Conservation (phyloP, 257 asterid genomes). For the Rauvolfia tetraphylla region DNA sequence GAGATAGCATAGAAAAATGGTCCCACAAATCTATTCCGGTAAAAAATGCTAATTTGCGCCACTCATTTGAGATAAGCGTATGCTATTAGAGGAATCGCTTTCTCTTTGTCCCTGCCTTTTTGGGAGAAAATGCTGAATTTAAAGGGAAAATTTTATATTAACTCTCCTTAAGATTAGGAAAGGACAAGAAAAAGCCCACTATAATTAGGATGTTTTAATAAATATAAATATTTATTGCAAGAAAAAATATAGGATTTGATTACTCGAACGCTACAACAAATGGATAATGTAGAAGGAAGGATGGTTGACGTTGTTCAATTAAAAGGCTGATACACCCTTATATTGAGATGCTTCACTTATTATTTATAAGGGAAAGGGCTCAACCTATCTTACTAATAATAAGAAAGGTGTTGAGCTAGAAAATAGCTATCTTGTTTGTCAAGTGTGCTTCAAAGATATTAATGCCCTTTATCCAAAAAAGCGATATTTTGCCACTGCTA, state of each 20-base stretch:
- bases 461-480: not conserved
- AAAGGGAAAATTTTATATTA: too few species aligned
- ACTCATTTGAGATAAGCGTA: not conserved
- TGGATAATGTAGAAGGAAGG: not conserved
- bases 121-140: too few species aligned
- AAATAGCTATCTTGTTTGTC: not conserved
- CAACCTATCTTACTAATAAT: too few species aligned
- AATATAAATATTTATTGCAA: too few species aligned
- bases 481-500: too few species aligned
- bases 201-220: too few species aligned
- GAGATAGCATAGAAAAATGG: not conserved
- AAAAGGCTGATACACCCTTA: not conserved
- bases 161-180: too few species aligned
- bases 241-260: too few species aligned
- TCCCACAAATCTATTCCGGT: slow-evolving; percentile 16
- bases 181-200: too few species aligned
- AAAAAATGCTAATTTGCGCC: slow-evolving; percentile 2
- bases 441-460: not conserved
- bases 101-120: not conserved
- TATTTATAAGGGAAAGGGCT: too few species aligned
- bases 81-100: not conserved
- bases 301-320: not conserved
- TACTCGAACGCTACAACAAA: too few species aligned
- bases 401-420: too few species aligned
- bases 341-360: not conserved